Evolutionary conservation across 2,329 filamentous ascomycete species (phyloP), one percentile per base, ranked within the genome.

Genomic region (Ophiostoma himal-ulmi): DNA sequence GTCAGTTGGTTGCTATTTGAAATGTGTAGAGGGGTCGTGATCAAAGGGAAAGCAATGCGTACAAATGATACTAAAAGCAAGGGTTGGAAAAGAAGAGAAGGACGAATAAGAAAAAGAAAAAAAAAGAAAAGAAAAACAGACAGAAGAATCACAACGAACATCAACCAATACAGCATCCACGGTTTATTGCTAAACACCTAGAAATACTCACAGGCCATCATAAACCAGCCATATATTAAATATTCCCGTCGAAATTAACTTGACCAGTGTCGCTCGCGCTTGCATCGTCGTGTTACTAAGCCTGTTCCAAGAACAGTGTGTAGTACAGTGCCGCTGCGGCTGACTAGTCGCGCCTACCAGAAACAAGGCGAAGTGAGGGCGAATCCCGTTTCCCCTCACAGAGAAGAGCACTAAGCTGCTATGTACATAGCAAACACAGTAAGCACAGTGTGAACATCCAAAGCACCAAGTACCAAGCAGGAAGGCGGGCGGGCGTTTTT

Each of bases 281-380:
- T 48, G n/a, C n/a, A 57, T 22, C 13, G n/a, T 14, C 11, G 11
- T 34, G 7, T 62, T 26, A 62, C 57, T 62, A 62, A 36, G 60
- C 60, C 39, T 36, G 60, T 20, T 17, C 11, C 39, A 7, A 2
- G 26, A 11, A 64, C 60, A 62, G 57, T 62, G 26, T 26, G 14
- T 0, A 8, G 22, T 62, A 37, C 60, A 64, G 60, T 64, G 60
- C 60, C 14, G 17, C 30, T 65, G 62, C 36, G 62, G 62, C 62
- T 65, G 62, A 65, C 60, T 64, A 22, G 60, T 64, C 20, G 26
- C 57, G 22, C 57, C 60, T 64, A 10, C 17, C 34, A 30, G 36
- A 66, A 68, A 37, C 44, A 71, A 14, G 48, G 70, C 60, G 60
- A 37, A 44, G 30, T 65, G 62, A 26, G 41, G 66, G 37, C 69